Evolutionary conservation across 768 basidiomycete species (phyloP).

Genomic region (Amanita pseudoporphyria): DNA sequence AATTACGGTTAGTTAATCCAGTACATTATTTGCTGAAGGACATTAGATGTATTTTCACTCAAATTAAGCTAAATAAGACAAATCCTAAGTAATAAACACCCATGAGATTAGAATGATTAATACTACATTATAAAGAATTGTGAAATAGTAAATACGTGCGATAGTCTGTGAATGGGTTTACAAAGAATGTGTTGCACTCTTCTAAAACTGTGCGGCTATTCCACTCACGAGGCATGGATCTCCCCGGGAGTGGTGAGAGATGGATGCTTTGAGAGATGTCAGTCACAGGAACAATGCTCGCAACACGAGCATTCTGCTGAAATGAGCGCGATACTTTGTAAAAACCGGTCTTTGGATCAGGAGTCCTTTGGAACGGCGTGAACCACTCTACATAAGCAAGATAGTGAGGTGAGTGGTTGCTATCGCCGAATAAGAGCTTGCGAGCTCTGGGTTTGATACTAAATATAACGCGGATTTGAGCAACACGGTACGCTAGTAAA

Average conservation of each 20-base stretch:
- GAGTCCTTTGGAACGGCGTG: constrained; percentile 16
- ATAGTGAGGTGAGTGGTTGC: constrained; percentile 3
- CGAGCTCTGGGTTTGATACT: background rate
- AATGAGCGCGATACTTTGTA: too few relatives aligned
- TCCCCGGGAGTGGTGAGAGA: constrained; percentile 3
- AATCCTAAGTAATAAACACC: too few relatives aligned
- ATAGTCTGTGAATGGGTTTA: background rate
- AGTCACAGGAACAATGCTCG: constrained; percentile 16
- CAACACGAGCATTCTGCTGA: constrained; percentile 9
- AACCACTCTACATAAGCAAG: too few relatives aligned
- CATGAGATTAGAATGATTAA: too few relatives aligned
- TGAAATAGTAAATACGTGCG: background rate
- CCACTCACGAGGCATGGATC: constrained; percentile 2
- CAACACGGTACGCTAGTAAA: background rate
- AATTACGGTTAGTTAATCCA: too few relatives aligned
- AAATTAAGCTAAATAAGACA: too few relatives aligned
- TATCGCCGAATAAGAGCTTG: background rate
- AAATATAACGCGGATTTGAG: background rate
- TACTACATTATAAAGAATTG: background rate
- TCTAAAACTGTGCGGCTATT: background rate
- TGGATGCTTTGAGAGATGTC: background rate
- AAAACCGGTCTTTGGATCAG: constrained; percentile 11
- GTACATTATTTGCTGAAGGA: too few relatives aligned
- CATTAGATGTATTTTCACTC: too few relatives aligned
- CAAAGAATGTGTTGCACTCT: background rate